Evolutionary conservation across 106 monocot genomes (phyloP).

Genomic region (Acanthochlamys bracteata): DNA sequence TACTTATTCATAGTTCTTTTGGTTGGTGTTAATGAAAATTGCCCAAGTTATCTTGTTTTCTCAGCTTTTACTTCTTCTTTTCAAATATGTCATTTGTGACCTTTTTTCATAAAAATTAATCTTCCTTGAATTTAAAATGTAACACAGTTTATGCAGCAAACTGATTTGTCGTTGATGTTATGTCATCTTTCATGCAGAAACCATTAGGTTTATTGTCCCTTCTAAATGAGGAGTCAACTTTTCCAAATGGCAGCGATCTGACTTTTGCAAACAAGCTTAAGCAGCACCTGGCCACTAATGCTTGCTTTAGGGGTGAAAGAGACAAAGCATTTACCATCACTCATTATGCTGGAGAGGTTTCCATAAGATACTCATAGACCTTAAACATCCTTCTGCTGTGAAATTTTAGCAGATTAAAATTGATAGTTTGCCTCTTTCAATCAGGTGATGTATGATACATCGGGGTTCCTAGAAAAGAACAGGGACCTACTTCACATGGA

Average conservation of each 20-base stretch:
- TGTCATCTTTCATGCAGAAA: slow-evolving; percentile 52
- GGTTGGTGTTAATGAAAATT: no score
- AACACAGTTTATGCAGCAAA: no score
- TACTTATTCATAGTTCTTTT: no score
- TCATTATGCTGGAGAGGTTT: slow-evolving; percentile 99
- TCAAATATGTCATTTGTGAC: no score
- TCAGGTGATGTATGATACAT: slow-evolving; percentile 83
- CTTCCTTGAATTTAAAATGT: no score
- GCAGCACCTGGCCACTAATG: slow-evolving; percentile 78
- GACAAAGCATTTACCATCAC: slow-evolving; percentile 62
- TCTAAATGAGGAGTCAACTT: slow-evolving; percentile 97
- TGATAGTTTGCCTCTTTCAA: slow-evolving; percentile 9
- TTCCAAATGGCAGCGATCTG: slow-evolving; percentile 93
- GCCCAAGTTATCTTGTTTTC: no score
- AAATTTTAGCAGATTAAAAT: neutral
- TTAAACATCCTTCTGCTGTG: no score
- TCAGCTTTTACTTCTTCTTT: no score
- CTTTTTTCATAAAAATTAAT: no score
- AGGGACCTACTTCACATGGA: slow-evolving; percentile 88
- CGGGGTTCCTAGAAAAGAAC: slow-evolving; percentile 94
- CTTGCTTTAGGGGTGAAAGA: slow-evolving; percentile 87
- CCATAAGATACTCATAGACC: neutral
- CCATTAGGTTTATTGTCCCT: slow-evolving; percentile 91
- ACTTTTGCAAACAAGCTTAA: slow-evolving; percentile 94
- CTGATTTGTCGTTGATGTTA: slow-evolving; percentile 2